phyloP scores from a whole-genome alignment of 495 filamentous ascomycete species.

The Xylaria castorea region DNA sequence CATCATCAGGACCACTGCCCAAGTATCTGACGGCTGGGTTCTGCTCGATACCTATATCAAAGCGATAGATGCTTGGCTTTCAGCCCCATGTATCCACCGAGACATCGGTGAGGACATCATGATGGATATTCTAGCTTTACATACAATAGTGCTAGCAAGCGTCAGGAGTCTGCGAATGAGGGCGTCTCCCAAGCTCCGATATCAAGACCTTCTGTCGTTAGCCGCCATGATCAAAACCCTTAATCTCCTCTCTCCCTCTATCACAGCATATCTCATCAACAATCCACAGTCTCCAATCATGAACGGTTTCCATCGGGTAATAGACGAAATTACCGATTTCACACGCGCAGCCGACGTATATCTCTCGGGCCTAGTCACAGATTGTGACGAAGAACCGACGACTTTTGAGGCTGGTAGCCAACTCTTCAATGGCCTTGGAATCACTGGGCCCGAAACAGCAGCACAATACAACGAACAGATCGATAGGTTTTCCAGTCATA shows the following conservation, averaged over 20 bases:
- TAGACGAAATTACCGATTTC: conserved; percentile 33
- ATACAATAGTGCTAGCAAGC: conserved; percentile 31
- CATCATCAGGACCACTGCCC: conserved; percentile 40
- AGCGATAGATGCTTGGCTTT: conserved; percentile 40
- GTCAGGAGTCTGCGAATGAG: conserved; percentile 24
- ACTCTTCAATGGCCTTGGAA: conserved; percentile 31
- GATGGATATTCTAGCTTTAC: conserved; percentile 31
- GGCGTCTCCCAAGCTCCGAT: conserved; percentile 12
- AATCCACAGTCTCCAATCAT: conserved; percentile 30
- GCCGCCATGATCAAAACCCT: conserved; percentile 30
- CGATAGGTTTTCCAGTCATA: conserved; percentile 43
- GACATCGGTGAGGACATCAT: conserved; percentile 38
- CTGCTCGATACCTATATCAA: conserved; percentile 49
- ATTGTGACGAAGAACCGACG: conserved; percentile 9
- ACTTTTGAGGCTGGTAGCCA: conserved; percentile 13
- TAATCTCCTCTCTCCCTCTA: conserved; percentile 37
- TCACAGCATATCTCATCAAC: conserved; percentile 38
- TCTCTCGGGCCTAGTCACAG: conserved; percentile 27
- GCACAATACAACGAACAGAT: conserved; percentile 31
- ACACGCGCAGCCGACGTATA: conserved; percentile 30
- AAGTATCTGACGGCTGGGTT: conserved; percentile 38
- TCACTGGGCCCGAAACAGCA: not conserved
- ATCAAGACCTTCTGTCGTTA: conserved; percentile 31
- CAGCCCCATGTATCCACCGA: conserved; percentile 34
- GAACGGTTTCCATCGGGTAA: conserved; percentile 20